Evolutionary conservation across 2,329 filamentous ascomycete species (phyloP).

Genomic region (Phyllosticta citribraziliensis): DNA sequence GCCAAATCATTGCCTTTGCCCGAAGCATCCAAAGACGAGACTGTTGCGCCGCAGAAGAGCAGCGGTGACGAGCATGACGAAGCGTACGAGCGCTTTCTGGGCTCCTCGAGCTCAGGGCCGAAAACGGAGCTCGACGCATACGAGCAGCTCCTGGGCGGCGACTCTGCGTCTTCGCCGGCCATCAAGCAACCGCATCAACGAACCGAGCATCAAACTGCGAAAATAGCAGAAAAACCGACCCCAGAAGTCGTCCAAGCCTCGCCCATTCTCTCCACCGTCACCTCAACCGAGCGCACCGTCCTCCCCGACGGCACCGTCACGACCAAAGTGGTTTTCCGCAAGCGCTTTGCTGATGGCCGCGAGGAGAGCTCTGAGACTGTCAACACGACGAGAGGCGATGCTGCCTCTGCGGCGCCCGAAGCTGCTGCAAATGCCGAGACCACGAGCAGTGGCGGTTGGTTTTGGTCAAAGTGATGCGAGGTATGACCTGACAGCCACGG

Average conservation of each 20-base stretch:
- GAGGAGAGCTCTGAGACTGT: constrained; percentile 50
- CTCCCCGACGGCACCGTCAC: constrained; percentile 48
- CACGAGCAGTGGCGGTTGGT: constrained; percentile 1
- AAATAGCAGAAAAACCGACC: constrained; percentile 13
- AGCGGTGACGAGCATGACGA: not conserved
- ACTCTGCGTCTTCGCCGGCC: not conserved
- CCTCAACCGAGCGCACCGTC: constrained; percentile 45
- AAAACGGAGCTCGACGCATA: constrained; percentile 45
- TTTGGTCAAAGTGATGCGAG: not conserved
- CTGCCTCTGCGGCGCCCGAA: not conserved
- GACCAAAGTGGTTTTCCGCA: constrained; percentile 48
- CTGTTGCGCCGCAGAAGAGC: not conserved
- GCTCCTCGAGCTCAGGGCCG: constrained; percentile 9
- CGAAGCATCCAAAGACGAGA: not conserved
- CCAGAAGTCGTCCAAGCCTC: constrained; percentile 17
- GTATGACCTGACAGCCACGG: too few relatives aligned
- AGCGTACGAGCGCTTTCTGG: constrained; percentile 39
- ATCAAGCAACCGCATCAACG: not conserved
- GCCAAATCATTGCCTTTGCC: not conserved
- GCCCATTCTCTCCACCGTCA: constrained; percentile 44
- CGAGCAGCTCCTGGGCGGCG: constrained; percentile 36
- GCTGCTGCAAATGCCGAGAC: too few relatives aligned
- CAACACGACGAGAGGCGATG: constrained; percentile 27
- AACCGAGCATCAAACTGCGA: constrained; percentile 10
- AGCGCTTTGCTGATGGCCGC: constrained; percentile 49